Percentiles rank a stretch among this genome's conserved stretches.
phyloP scores from a whole-genome alignment of 768 basidiomycete species.

The Lactifluus volemus region DNA sequence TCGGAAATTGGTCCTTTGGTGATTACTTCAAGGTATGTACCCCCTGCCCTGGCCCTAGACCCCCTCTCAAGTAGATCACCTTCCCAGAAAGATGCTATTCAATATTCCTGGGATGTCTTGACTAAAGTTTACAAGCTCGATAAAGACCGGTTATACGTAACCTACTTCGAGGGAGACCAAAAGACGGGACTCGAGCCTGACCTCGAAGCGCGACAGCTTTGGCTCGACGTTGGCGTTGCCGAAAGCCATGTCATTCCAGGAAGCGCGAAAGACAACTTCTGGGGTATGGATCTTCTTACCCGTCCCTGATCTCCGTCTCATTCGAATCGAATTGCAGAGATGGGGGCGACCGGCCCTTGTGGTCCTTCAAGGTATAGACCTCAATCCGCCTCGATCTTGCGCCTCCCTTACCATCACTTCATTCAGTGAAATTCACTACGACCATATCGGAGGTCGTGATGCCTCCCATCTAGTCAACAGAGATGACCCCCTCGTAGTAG shows the following conservation, averaged over 20 bases:
- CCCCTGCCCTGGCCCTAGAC: neutral
- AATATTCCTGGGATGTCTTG: constrained; percentile 90
- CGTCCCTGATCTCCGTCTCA: neutral
- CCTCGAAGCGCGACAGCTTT: constrained; percentile 76
- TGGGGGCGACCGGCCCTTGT: constrained; percentile 97
- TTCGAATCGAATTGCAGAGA: constrained; percentile 47
- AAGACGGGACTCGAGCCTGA: constrained; percentile 81
- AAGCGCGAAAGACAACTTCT: constrained; percentile 96
- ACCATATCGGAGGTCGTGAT: constrained; percentile 96
- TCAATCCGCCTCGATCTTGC: neutral
- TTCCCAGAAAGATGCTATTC: constrained; percentile 80
- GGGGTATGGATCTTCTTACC: constrained; percentile 55
- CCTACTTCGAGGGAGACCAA: constrained; percentile 95
- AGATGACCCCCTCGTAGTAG: constrained; percentile 94
- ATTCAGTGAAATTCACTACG: constrained; percentile 87
- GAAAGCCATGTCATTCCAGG: constrained; percentile 91
- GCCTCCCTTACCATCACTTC: neutral
- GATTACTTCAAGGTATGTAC: constrained; percentile 92
- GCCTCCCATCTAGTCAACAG: constrained; percentile 88
- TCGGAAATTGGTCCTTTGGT: constrained; percentile 99
- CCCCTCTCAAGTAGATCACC: constrained; percentile 1
- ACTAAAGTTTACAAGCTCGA: constrained; percentile 84
- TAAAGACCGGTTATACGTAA: constrained; percentile 88
- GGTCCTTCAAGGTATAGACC: constrained; percentile 81
- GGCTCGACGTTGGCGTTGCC: constrained; percentile 81